Conservation (phyloP, 1,284 basidiomycete species). For the Ceratobasidium sp. region DNA sequence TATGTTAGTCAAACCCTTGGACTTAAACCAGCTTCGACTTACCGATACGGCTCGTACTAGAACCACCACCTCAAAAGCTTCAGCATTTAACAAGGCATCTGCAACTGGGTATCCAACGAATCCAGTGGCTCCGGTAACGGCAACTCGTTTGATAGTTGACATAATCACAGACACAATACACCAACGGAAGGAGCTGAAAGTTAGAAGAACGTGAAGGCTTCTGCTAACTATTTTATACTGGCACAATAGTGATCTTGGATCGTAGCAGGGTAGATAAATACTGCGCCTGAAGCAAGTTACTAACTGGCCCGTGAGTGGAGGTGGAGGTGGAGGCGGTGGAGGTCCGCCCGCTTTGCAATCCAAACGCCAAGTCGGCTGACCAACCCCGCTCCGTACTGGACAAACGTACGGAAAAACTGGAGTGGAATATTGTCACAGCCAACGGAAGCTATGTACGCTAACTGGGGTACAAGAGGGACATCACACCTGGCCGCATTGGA, state of each 20-base stretch:
- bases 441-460: too few species aligned
- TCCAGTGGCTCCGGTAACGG: constrained; percentile 24
- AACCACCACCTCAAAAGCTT: constrained; percentile 13
- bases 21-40: not conserved
- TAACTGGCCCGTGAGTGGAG: not conserved
- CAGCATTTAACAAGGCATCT: constrained; percentile 10
- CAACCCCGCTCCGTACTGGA: too few species aligned
- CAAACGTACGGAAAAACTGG: not conserved
- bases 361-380: not conserved
- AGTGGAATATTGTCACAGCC: not conserved
- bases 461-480: too few species aligned
- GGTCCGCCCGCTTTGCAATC: not conserved
- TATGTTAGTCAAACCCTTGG: too few species aligned
- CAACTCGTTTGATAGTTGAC: constrained; percentile 20
- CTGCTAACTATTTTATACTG: too few species aligned
- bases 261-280: not conserved
- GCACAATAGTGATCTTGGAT: too few species aligned
- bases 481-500: too few species aligned
- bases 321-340: constrained; percentile 6
- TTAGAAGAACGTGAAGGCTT: too few species aligned
- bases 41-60: constrained; percentile 28
- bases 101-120: constrained; percentile 31
- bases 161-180: not conserved
- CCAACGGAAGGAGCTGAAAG: too few species aligned
- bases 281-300: not conserved